Base-by-base conservation (phyloP, 257 asterid genomes). In the Nicotiana tomentosiformis region DNA sequence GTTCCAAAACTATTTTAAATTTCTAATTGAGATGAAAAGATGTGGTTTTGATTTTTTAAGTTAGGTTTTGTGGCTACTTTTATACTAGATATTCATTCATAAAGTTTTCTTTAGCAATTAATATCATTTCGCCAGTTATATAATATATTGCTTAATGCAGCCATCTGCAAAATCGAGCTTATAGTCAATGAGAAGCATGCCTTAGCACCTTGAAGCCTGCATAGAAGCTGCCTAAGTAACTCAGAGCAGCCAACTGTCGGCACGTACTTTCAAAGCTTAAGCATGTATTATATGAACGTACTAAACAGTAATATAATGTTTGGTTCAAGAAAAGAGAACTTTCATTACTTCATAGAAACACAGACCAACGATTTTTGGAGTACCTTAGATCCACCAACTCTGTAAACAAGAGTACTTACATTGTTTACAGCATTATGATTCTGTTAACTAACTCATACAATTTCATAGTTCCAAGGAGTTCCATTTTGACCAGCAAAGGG, bases 401-500 rank as follows among this genome's bases (percentile, higher is more conserved):
- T 7, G 29, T 76, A 62, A 26, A 43, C 80, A 76, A 53, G 30
- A 16, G 65, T 8, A 53, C 65, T 51, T 51, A 20, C 80, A 26
- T 49, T 51, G 62, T 16, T 76, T 8, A 51, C 30, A 20, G 15
- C 80, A 76, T 29, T 51, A 51, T 76, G 80, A 51, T 76, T 51
- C 65, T 26, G 55, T 29, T 51, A 53, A 15, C 64, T 51, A 76
- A 62, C 65, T 76, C 53, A 46, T 51, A 51, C 64, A 4, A 76
- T 51, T 76, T 51, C 80, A 76, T 51, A 29, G 65, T 51, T 76
- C 49, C 46, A 51, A 76, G 80, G 20, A 74, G 62, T 32, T 51
- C 10, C 79, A 74, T 20, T 43, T 74, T 74, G 23, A 74, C 68
- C 58, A n/a, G 64, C 16, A 29, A 79, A 62, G 76, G 81, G 79